Percentiles rank a stretch among this genome's conserved stretches.
These are phyloP conservation scores for Drechslerella coelobrocha DNA, from an alignment of 2,329 filamentous ascomycete species.

Conservation along the genomic window DNA sequence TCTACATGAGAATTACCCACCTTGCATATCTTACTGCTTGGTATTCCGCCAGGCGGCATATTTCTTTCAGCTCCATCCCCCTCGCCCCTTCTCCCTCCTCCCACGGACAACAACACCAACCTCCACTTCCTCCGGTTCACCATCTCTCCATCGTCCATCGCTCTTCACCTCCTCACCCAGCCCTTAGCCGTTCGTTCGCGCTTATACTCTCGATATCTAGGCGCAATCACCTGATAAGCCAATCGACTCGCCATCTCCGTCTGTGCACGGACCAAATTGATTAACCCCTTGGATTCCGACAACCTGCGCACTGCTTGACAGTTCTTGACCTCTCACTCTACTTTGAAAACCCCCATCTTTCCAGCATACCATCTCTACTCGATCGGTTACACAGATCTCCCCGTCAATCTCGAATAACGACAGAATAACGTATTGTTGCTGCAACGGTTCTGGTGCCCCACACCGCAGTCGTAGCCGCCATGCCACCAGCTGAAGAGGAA, in stretches of 20 bases:
- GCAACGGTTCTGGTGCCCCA: conserved; percentile 13
- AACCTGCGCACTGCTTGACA: background rate
- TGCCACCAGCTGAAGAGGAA: conserved; percentile 43
- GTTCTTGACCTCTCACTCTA: background rate
- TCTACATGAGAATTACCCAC: too few relatives aligned
- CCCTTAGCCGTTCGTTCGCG: conserved; percentile 4
- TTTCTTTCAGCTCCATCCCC: too few relatives aligned
- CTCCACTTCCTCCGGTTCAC: background rate
- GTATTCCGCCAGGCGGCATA: too few relatives aligned
- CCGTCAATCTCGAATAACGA: background rate
- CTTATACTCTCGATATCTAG: conserved; percentile 1
- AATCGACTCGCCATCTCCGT: background rate
- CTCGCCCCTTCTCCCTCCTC: too few relatives aligned
- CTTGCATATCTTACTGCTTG: too few relatives aligned
- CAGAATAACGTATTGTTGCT: background rate
- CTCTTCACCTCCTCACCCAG: background rate
- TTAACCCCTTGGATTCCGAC: background rate
- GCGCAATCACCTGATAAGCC: background rate
- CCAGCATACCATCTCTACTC: background rate
- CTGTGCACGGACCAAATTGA: background rate
- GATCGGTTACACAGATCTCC: background rate
- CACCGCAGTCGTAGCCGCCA: conserved; percentile 13
- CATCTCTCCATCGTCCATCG: background rate
- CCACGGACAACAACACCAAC: too few relatives aligned
- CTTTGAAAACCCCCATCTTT: too few relatives aligned